phyloP scores from a whole-genome alignment of 192 early-diverging fungal species.

The Spizellomyces sp. region DNA sequence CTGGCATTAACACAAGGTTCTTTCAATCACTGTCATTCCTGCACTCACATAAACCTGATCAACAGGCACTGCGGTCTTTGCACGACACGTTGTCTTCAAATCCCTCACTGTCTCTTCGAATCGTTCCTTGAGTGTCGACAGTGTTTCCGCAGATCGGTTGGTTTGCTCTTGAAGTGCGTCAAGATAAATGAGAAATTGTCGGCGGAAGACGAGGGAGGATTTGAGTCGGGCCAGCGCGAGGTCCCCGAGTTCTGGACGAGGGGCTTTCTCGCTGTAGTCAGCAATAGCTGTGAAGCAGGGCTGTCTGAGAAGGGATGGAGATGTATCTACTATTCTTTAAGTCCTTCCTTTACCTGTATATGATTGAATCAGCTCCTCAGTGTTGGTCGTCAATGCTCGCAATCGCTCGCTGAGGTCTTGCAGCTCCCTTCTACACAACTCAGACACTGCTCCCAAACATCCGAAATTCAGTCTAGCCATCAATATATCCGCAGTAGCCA shows the following conservation, averaged over 20 bases:
- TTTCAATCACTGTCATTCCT: background rate
- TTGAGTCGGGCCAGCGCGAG: slow-evolving; percentile 24
- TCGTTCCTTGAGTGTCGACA: slow-evolving; percentile 36
- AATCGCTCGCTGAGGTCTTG: slow-evolving; percentile 34
- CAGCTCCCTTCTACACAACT: slow-evolving; percentile 46
- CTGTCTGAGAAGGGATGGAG: background rate
- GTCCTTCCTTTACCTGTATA: slow-evolving; percentile 34
- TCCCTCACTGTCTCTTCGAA: slow-evolving; percentile 52
- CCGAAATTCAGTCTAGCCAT: slow-evolving; percentile 4
- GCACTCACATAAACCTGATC: slow-evolving; percentile 64
- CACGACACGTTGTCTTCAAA: slow-evolving; percentile 54
- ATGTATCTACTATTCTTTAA: background rate
- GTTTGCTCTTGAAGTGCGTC: slow-evolving; percentile 61
- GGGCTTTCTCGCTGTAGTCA: slow-evolving; percentile 42
- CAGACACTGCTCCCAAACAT: slow-evolving; percentile 35
- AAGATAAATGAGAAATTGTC: slow-evolving; percentile 61
- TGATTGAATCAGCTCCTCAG: slow-evolving; percentile 49
- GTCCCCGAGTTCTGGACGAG: slow-evolving; percentile 29
- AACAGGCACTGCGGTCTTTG: slow-evolving; percentile 64
- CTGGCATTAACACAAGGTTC: too few relatives aligned
- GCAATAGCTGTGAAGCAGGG: slow-evolving; percentile 34
- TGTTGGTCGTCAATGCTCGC: slow-evolving; percentile 33
- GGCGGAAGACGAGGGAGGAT: slow-evolving; percentile 46
- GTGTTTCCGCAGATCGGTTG: slow-evolving; percentile 30
- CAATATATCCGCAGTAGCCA: background rate